Percentiles rank a stretch among this genome's conserved stretches.
Conservation (phyloP, 176 grass and related monocot species). For the Phoenix roebelenii region DNA sequence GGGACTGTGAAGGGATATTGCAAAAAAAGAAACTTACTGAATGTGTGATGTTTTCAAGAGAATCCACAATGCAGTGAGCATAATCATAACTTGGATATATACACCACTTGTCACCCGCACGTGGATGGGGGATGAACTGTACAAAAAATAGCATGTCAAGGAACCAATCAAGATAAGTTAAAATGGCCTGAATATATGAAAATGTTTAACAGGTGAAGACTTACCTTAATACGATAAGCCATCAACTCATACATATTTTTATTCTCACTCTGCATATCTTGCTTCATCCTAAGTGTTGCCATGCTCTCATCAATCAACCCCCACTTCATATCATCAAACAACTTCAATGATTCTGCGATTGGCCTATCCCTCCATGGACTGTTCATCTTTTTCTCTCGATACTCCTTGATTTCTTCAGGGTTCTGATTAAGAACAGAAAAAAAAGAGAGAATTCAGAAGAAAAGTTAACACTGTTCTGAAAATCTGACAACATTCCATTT, state of each 20-base stretch:
- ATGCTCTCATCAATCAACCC: conserved; percentile 77
- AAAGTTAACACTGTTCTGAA: no score
- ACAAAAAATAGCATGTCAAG: neutral
- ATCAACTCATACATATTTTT: conserved; percentile 98
- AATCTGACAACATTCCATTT: no score
- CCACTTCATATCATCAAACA: conserved; percentile 84
- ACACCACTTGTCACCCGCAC: conserved; percentile 94
- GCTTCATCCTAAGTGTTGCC: conserved; percentile 92
- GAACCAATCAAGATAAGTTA: neutral
- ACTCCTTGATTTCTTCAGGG: conserved; percentile 87
- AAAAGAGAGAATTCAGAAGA: conserved; percentile 19
- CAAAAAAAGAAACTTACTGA: conserved; percentile 40
- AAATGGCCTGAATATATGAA: neutral
- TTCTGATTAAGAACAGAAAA: conserved; percentile 29
- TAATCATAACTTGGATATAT: conserved; percentile 99
- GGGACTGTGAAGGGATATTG: no score
- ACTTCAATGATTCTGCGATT: conserved; percentile 67
- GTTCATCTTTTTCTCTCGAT: conserved; percentile 88
- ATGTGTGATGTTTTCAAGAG: conserved; percentile 93
- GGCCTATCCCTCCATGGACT: conserved; percentile 96
- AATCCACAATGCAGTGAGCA: conserved; percentile 97
- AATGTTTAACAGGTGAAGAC: conserved; percentile 7
- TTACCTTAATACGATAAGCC: conserved; percentile 98
- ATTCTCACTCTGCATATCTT: conserved; percentile 99
- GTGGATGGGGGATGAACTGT: conserved; percentile 90